A percentile compares a stretch with the other conserved stretches of the same genome.
phyloP scores from a whole-genome alignment of 345 rosid genomes.

The Pistacia integerrima region DNA sequence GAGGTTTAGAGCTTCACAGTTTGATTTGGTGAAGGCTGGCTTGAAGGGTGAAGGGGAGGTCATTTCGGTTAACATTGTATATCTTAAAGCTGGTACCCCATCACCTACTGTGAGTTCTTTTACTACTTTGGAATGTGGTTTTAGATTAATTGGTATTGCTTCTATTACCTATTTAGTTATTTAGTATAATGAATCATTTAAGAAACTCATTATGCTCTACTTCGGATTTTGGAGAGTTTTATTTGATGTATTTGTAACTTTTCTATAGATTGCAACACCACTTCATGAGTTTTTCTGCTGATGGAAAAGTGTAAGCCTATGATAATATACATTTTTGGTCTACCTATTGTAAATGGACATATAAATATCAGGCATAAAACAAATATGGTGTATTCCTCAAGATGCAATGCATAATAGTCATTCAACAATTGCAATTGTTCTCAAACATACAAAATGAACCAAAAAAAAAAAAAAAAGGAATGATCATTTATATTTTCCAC shows the following conservation, averaged over 20 bases:
- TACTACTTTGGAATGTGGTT: background rate
- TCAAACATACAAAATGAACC: background rate
- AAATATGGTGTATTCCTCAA: background rate
- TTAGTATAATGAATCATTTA: background rate
- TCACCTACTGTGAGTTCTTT: slow-evolving; percentile 75
- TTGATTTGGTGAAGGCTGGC: slow-evolving; percentile 86
- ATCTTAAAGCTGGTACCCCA: slow-evolving; percentile 91
- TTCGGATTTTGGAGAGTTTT: background rate
- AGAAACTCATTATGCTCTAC: background rate
- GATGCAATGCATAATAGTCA: background rate
- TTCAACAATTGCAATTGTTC: background rate
- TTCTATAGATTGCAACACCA: background rate
- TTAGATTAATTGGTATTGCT: background rate
- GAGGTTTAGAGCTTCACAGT: slow-evolving; percentile 90
- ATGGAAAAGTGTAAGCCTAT: too few species aligned
- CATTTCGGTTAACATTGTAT: slow-evolving; percentile 75
- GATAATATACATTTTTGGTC: too few species aligned
- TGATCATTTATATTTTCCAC: background rate
- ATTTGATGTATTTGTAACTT: background rate
- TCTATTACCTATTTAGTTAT: background rate
- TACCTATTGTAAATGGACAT: background rate
- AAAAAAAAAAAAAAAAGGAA: background rate
- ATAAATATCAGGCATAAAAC: background rate
- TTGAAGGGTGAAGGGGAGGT: slow-evolving; percentile 86
- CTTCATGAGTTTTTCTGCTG: background rate